Evolutionary conservation across 2,329 filamentous ascomycete genomes (phyloP).

Genomic region (Didymella arachidicola): DNA sequence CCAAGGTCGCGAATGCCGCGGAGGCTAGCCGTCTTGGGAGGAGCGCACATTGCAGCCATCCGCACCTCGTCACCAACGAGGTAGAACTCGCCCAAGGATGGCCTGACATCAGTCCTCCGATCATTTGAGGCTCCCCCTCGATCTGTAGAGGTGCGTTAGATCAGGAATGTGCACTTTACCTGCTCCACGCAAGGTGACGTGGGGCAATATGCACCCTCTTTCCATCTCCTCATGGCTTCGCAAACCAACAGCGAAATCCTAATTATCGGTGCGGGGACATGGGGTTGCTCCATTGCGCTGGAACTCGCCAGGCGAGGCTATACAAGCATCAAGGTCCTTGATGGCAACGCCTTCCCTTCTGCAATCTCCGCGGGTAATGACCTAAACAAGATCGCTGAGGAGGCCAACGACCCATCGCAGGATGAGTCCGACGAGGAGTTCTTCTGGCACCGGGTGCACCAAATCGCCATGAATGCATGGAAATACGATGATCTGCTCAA

Average conservation of each 20-base stretch:
- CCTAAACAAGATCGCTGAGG: conserved; percentile 58
- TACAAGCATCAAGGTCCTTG: conserved; percentile 56
- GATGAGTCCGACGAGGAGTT: conserved; percentile 45
- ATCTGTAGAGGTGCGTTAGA: background rate
- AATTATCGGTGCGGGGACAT: conserved; percentile 60
- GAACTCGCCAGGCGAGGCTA: conserved; percentile 59
- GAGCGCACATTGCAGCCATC: background rate
- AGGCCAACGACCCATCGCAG: conserved; percentile 35
- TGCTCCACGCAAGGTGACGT: conserved; percentile 4
- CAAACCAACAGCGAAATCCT: conserved; percentile 37
- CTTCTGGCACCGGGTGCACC: conserved; percentile 45
- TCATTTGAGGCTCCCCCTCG: background rate
- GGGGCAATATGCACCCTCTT: background rate
- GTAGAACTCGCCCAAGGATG: background rate
- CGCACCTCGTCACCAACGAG: background rate
- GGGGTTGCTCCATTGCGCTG: conserved; percentile 60
- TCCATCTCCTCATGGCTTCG: conserved; percentile 5
- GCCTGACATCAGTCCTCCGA: background rate
- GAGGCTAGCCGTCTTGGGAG: conserved; percentile 4
- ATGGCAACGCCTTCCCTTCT: conserved; percentile 55
- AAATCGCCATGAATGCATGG: conserved; percentile 54
- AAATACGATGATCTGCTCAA: conserved; percentile 54
- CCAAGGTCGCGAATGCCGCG: conserved; percentile 3
- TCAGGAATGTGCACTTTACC: conserved; percentile 11
- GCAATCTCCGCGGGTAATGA: conserved; percentile 58